Base-by-base conservation (phyloP, 2,329 filamentous ascomycete genomes). In the Colletotrichum acutatum region DNA sequence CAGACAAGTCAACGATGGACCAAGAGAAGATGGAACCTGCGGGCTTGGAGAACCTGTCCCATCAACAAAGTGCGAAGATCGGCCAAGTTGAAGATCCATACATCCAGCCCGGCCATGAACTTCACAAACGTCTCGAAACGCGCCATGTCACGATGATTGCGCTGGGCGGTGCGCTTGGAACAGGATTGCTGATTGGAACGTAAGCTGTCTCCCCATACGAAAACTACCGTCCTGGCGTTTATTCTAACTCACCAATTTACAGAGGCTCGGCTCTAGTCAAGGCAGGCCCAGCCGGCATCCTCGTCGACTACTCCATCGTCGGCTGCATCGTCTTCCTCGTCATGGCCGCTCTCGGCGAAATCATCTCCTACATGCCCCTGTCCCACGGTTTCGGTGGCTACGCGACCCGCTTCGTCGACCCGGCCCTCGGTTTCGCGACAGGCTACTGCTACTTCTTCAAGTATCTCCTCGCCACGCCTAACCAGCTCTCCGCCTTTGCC, bases 341-440 rank as follows among this genome's bases (percentile, higher is more conserved):
- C 77, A 90, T 90, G 85, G 81, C 82, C 19, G 80, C 79, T 9
- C 76, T 83, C 19, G 82, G 82, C 16, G 82, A 83, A 70, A 80
- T 81, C 77, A 77, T 78, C 1, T 72, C 80, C 0, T 78, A 76
- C 11, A 66, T 80, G n/a, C 79, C 80, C 0, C 71, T 78, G 49
- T 76, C 77, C n/a, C 78, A 80, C 30, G 78, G 90, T 72, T 93
- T 93, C 78, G 89, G 90, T 57, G 90, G 90, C 60, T 93, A 92
- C 75, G 90, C 90, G 26, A 85, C 87, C 56, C 86, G 91, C 64
- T 93, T 91, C 81, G 88, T 88, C 75, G 90, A 93, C 77, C 68
- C 68, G 24, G 68, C 68, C 8, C 68, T 71, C 5, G 68, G 68
- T 2, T 71, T 71, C 58, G 64, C 72, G 5, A 74, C 65, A 5